Evolutionary conservation across 768 basidiomycete genomes (phyloP).

Genomic region (Daedalea quercina): DNA sequence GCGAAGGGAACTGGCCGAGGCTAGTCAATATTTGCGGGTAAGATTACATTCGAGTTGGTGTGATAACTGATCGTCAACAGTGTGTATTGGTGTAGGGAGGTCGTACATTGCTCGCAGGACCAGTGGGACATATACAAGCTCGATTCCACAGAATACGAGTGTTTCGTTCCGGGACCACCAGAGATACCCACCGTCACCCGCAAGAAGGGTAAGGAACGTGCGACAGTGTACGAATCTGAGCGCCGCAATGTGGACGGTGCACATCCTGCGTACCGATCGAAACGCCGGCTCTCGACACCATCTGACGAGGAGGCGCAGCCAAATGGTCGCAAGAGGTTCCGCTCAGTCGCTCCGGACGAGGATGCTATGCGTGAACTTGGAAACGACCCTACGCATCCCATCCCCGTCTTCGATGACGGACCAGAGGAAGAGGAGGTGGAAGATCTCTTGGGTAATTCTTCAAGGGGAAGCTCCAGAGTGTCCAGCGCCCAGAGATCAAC

Average conservation of each 20-base stretch:
- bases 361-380: slow-evolving; percentile 10
- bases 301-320: neutral
- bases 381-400: neutral
- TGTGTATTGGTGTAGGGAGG: slow-evolving; percentile 29
- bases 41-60: slow-evolving; percentile 16
- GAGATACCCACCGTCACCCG: slow-evolving; percentile 13
- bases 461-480: neutral
- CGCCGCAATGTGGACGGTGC: slow-evolving; percentile 3
- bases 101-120: slow-evolving; percentile 53
- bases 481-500: neutral
- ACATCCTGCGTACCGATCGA: neutral
- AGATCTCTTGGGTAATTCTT: slow-evolving; percentile 9
- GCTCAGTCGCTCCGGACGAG: slow-evolving; percentile 4
- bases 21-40: slow-evolving; percentile 65
- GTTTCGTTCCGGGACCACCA: slow-evolving; percentile 37
- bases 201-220: slow-evolving; percentile 2
- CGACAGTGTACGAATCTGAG: neutral
- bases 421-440: slow-evolving; percentile 17
- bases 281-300: neutral
- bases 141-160: slow-evolving; percentile 60
- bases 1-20: slow-evolving; percentile 72
- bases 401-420: slow-evolving; percentile 5
- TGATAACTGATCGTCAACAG: neutral
- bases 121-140: slow-evolving; percentile 87
- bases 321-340: slow-evolving; percentile 9